Base-by-base conservation (phyloP, 2,329 filamentous ascomycete genomes). In the Lasiodiplodia theobromae region DNA sequence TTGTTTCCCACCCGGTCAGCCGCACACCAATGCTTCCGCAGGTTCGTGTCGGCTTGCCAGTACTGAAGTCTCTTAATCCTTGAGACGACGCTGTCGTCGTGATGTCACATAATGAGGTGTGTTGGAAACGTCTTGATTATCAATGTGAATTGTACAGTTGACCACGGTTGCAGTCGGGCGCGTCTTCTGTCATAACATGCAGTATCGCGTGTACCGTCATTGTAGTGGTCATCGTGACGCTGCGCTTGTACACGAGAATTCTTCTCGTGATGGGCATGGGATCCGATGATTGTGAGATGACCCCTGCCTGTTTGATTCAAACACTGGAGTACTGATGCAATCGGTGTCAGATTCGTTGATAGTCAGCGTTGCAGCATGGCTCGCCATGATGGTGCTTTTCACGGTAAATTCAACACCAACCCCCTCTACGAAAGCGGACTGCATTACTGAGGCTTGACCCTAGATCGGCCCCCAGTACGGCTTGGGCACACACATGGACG, bases 351-450 rank as follows among this genome's bases (percentile, higher is more conserved):
- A 52, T 23, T 18, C 34, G 5, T n/a, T 64, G 8, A 3, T 64
- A 5, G n/a, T 52, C 40, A 47, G 18, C 14, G 18, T 64, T 8
- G 47, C 47, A 11, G 11, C 7, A 11, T 64, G 25, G 28, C 38
- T 64, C 31, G 49, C 60, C 49, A 40, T 52, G 44, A 53, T 64
- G 60, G 16, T 44, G 11, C 60, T 64, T 12, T 64, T 64, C 60
- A 3, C 16, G 60, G 60, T 64, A 52, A 21, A 28, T 38, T n/a
- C 60, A 34, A 34, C 8, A 34, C 31, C 23, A 25, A 60, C 23
- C 14, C 25, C 47, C 4, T n/a, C 58, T 31, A 3, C 56, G n/a
- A 16, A 58, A 18, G 16, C n/a, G 34, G 23, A 18, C 54, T 10
- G n/a, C n/a, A 21, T 58, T 12, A 4, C 37, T 40, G 11, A 58